These are phyloP conservation scores for Durio zibethinus DNA, from an alignment of 345 rosid genomes.

Conservation along the genomic window DNA sequence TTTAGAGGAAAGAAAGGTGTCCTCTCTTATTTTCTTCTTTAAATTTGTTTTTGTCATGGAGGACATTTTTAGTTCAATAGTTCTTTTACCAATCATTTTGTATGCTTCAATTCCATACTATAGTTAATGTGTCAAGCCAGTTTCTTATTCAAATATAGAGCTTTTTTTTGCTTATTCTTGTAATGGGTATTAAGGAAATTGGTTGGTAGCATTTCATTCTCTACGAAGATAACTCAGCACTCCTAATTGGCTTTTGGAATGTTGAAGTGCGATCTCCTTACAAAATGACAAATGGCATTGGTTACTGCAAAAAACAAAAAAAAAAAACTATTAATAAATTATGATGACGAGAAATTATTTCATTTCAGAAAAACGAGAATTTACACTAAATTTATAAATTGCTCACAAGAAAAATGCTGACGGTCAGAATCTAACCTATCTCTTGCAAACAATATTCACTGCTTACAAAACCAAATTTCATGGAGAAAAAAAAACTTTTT, in stretches of 20 bases:
- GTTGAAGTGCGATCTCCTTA: neutral
- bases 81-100: conserved; percentile 21
- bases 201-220: neutral
- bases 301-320: no score
- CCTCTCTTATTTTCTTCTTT: conserved; percentile 6
- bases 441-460: no score
- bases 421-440: no score
- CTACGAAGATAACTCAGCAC: neutral
- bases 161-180: neutral
- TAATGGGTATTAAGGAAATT: neutral
- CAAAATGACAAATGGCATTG: neutral
- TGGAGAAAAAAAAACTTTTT: no score
- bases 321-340: no score
- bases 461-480: no score
- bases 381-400: no score
- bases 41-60: conserved; percentile 8
- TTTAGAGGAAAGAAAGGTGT: no score
- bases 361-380: no score
- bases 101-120: conserved; percentile 2
- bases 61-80: conserved; percentile 12
- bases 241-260: neutral
- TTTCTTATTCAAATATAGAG: neutral
- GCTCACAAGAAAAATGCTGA: no score
- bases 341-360: no score
- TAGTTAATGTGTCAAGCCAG: neutral